phyloP scores from a whole-genome alignment of 805 yeast genomes.

The Schwanniomyces occidentalis region DNA sequence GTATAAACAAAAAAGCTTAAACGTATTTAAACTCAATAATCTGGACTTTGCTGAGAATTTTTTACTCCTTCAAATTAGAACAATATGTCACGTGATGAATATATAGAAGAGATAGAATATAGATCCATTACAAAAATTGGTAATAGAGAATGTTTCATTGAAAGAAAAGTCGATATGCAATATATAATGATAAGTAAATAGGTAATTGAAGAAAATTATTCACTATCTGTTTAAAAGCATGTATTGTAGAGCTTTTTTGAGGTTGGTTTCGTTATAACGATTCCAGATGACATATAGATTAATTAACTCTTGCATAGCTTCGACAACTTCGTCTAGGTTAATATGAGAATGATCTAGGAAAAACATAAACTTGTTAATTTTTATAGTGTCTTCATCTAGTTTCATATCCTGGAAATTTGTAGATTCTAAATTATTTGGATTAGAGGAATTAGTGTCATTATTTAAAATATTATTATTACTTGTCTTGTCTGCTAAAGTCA shows the following conservation, averaged over 20 bases:
- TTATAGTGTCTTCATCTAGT: slow-evolving; percentile 37
- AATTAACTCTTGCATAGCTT: slow-evolving; percentile 81
- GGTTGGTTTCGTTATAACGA: slow-evolving; percentile 67
- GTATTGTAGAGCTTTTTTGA: slow-evolving; percentile 48
- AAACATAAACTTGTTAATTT: slow-evolving; percentile 57
- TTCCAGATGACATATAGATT: slow-evolving; percentile 86
- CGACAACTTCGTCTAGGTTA: slow-evolving; percentile 73
- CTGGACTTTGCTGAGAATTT: too few relatives aligned
- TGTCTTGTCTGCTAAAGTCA: slow-evolving; percentile 18
- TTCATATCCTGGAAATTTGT: slow-evolving; percentile 25
- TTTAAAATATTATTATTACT: slow-evolving; percentile 4
- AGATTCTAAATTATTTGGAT: slow-evolving; percentile 1
- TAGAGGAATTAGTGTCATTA: slow-evolving; percentile 4
- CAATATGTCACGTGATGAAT: too few relatives aligned
- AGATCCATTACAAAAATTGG: too few relatives aligned
- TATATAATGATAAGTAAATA: too few relatives aligned
- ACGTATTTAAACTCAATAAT: too few relatives aligned
- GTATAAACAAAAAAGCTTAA: too few relatives aligned
- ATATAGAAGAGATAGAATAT: too few relatives aligned
- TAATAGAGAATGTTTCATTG: too few relatives aligned
- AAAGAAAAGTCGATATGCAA: too few relatives aligned
- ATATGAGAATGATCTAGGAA: slow-evolving; percentile 77
- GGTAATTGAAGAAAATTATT: not conserved
- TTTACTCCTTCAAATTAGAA: too few relatives aligned
- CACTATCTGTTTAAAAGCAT: slow-evolving; percentile 33